Base-by-base conservation (phyloP, 345 rosid genomes). In the Eucalyptus sp. region DNA sequence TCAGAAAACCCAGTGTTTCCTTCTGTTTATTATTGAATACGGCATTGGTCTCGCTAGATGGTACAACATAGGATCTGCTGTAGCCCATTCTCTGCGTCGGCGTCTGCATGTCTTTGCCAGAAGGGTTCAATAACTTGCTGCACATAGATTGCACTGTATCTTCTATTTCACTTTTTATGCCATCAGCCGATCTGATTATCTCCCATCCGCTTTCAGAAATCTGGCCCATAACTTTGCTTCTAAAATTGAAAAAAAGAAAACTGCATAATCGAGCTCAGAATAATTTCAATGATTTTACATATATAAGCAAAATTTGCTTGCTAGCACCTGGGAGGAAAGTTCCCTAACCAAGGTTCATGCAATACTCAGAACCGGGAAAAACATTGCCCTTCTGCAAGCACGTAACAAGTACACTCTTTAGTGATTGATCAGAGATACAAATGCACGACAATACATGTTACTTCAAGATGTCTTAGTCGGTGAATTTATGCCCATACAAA, bases 101-200 rank as follows among this genome's bases (percentile, higher is more conserved):
- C 81, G 83, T 88, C 3, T 49, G 68, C 86, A 37, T 88, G 84
- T 89, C 91, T 89, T 87, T 88, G 43, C 91, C 92, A 87, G 86
- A 90, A 62, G 96, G 96, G 86, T 93, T 92, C 44, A 91, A 91
- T 94, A 96, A 92, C 79, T 94, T 94, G 86, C 90, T 46, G 87
- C 95, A 96, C 46, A 97, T 96, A 43, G 96, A 94, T 89, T 95
- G 92, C 60, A 97, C 96, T 9, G 99, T 96, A 88, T 96, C 96
- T 86, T 90, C 90, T 88, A 96, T 97, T 92, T 96, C 98, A 50
- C 88, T 92, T 92, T 92, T 95, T 96, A 97, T 92, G 90, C 96
- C 98, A 51, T 93, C 96, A 46, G 92, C 94, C 33, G 96, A 95
- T 93, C 94, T 96, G 88, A 96, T 96, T 91, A 97, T 93, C 87